Evolutionary conservation across 192 early-diverging fungal species (phyloP).

Genomic region (Lunasporangiospora selenospora): DNA sequence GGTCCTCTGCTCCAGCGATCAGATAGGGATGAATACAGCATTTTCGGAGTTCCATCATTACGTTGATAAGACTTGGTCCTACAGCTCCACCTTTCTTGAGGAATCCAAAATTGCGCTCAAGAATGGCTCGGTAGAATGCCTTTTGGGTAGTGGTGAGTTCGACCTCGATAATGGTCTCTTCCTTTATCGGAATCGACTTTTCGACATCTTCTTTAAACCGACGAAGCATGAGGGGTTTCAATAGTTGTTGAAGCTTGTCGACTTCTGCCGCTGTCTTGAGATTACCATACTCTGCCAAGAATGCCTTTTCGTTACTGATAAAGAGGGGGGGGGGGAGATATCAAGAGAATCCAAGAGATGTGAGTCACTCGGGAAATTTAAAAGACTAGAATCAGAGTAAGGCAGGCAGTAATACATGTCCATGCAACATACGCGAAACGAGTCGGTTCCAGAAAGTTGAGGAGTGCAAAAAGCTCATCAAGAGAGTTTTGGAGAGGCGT

Average conservation of each 20-base stretch:
- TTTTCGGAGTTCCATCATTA: slow-evolving; percentile 91
- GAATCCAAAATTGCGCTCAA: slow-evolving; percentile 84
- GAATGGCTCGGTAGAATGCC: slow-evolving; percentile 85
- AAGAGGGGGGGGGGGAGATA: neutral
- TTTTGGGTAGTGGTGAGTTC: slow-evolving; percentile 86
- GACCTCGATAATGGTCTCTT: slow-evolving; percentile 90
- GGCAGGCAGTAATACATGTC: neutral
- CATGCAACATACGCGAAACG: slow-evolving; percentile 56
- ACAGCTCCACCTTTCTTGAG: slow-evolving; percentile 76
- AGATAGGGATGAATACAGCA: slow-evolving; percentile 91
- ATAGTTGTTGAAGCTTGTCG: slow-evolving; percentile 72
- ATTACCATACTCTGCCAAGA: slow-evolving; percentile 73
- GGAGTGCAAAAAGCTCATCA: slow-evolving; percentile 82
- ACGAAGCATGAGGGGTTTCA: slow-evolving; percentile 87
- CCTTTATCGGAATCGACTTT: slow-evolving; percentile 86
- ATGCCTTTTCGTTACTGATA: slow-evolving; percentile 64
- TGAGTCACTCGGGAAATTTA: no score
- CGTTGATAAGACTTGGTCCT: slow-evolving; percentile 80
- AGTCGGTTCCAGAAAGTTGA: slow-evolving; percentile 84
- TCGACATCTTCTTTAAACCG: slow-evolving; percentile 92
- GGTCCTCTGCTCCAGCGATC: slow-evolving; percentile 78
- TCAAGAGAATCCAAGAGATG: no score
- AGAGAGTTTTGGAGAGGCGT: slow-evolving; percentile 86
- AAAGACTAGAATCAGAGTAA: neutral
- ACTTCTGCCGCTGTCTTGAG: slow-evolving; percentile 78